Conservation (phyloP, 2,329 filamentous ascomycete genomes). For the Xylaria sp. region DNA sequence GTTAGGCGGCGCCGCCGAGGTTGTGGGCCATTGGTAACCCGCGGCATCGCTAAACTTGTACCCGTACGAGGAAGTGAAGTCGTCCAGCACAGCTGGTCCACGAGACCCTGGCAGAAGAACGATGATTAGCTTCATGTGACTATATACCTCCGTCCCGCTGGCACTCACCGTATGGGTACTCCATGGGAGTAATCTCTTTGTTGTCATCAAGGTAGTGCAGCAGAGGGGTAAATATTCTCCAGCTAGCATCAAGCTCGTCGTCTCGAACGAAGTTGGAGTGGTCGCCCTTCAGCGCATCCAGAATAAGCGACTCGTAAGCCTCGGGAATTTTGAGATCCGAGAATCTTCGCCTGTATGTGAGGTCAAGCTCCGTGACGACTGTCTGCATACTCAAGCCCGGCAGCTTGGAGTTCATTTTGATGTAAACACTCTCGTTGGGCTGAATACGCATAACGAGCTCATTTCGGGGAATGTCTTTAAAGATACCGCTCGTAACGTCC, state of each 20-base stretch:
- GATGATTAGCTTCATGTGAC: slow-evolving; percentile 9
- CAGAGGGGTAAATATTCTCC: slow-evolving; percentile 98
- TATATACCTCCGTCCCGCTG: not conserved
- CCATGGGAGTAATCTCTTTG: slow-evolving; percentile 99
- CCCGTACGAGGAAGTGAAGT: slow-evolving; percentile 97
- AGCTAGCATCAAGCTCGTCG: slow-evolving; percentile 95
- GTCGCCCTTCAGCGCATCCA: slow-evolving; percentile 97
- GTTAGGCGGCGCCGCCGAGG: slow-evolving; percentile 74
- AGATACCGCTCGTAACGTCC: slow-evolving; percentile 98
- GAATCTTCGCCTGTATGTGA: slow-evolving; percentile 98
- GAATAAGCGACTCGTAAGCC: slow-evolving; percentile 96
- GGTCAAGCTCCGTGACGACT: slow-evolving; percentile 95
- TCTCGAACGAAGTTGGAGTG: slow-evolving; percentile 99
- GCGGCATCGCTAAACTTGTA: slow-evolving; percentile 99
- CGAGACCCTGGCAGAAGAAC: slow-evolving; percentile 77
- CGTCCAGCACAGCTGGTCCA: slow-evolving; percentile 93
- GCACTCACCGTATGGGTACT: slow-evolving; percentile 94
- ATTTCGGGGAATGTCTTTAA: slow-evolving; percentile 99
- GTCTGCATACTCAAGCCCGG: slow-evolving; percentile 99
- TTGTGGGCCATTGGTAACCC: slow-evolving; percentile 94
- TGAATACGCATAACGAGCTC: slow-evolving; percentile 99
- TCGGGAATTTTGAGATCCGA: slow-evolving; percentile 99
- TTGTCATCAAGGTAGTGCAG: slow-evolving; percentile 99
- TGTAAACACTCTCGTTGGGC: slow-evolving; percentile 99
- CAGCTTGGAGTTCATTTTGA: slow-evolving; percentile 99